Evolutionary conservation across 768 basidiomycete genomes (phyloP), one percentile per base, ranked within the genome.

Genomic region (Hydnomerulius pinastri): DNA sequence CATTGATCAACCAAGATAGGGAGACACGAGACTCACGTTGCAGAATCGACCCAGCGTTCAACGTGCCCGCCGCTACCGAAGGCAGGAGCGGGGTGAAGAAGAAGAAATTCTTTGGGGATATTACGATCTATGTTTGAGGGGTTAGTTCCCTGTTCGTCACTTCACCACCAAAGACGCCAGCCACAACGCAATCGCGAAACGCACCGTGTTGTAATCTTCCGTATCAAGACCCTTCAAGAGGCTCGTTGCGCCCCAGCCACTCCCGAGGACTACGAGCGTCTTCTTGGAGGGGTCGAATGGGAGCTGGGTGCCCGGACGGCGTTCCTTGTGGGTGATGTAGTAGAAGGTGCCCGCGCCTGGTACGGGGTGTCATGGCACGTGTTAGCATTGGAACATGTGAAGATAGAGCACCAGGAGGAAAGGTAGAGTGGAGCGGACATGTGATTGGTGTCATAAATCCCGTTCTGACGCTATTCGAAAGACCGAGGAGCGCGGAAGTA

Each of bases 71-170:
- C 0, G 96, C 94, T 35, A 97, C 96, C 50, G 92, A 95, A 2
- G 96, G 97, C 9, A 98, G 75, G 24, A 99, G 78, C n/a, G 96
- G 97, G 0, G 95, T 94, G 75, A 98, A 98, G 38, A 98, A 81
- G 83, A 98, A 99, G 76, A 88, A 99, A 71, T 98, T 99, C 67
- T 90, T 87, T 4, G 97, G 97, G 49, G 92, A 95, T 69, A 98
- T 82, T 46, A 98, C 90, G 48, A 95, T 80, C 91, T 92, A 57
- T 3, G 42, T 27, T 33, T 3, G 1, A 1, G 33, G 12, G 30
- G n/a, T n/a, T n/a, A n/a, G n/a, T n/a, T n/a, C n/a, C n/a, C n/a
- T n/a, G n/a, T n/a, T n/a, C n/a, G n/a, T n/a, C n/a, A n/a, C n/a
- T n/a, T n/a, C n/a, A n/a, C n/a, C n/a, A n/a, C n/a, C n/a, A n/a